A percentile compares a stretch with the other conserved stretches of the same genome.
phyloP scores from a whole-genome alignment of 1,284 basidiomycete genomes.

The Rugosomyces carneus region DNA sequence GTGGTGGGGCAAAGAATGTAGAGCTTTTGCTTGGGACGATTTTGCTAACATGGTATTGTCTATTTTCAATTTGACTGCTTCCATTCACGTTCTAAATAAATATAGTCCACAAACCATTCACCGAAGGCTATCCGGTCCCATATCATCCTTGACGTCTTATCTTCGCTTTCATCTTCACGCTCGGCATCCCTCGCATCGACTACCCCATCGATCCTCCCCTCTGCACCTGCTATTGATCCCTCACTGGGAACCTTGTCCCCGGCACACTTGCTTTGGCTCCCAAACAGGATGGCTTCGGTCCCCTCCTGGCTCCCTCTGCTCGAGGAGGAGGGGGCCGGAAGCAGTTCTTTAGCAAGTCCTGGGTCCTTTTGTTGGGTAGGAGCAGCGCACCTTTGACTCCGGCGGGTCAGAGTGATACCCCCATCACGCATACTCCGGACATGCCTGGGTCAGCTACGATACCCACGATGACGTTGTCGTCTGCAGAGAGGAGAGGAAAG shows the following conservation, averaged over 20 bases:
- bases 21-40: slow-evolving; percentile 49
- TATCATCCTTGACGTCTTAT: slow-evolving; percentile 3
- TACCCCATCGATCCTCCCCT: slow-evolving; percentile 4
- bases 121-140: slow-evolving; percentile 18
- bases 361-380: background rate
- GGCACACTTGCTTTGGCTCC: background rate
- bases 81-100: slow-evolving; percentile 1
- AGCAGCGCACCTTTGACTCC: too few relatives aligned
- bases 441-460: too few relatives aligned
- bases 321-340: slow-evolving; percentile 2
- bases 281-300: background rate
- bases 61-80: slow-evolving; percentile 4
- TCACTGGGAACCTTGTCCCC: background rate
- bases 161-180: slow-evolving; percentile 11
- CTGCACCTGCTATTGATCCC: background rate
- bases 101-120: slow-evolving; percentile 43
- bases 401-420: background rate
- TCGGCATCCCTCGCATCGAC: slow-evolving; percentile 1
- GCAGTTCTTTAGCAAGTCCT: too few relatives aligned
- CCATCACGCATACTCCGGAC: too few relatives aligned
- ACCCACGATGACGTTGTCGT: background rate
- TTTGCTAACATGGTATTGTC: slow-evolving; percentile 48
- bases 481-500: too few relatives aligned
- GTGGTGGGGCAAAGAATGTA: slow-evolving; percentile 58
- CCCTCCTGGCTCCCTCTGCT: background rate